Evolutionary conservation across 768 basidiomycete species (phyloP), one percentile per base, ranked within the genome.

Genomic region (Chiua virens): DNA sequence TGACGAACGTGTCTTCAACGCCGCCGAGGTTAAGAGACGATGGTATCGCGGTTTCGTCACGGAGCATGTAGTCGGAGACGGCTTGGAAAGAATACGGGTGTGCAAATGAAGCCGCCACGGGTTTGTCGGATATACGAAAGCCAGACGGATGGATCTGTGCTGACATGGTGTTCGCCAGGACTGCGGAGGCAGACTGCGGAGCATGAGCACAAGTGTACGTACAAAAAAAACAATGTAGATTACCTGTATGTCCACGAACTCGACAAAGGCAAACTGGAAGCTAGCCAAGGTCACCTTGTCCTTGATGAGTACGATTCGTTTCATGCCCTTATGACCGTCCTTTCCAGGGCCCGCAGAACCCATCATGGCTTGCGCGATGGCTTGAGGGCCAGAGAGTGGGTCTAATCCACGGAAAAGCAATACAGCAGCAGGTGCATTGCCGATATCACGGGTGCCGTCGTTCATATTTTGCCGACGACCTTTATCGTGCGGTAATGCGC

Each of bases 381-480:
- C 92, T 59, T 93, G 88, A 42, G 89, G 91, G 17, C 87, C 86
- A 35, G 92, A 93, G 21, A 91, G 76, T 14, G 87, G 83, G 66
- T 98, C 96, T 28, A 99, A 77, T 15, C 92, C 92, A 38, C 96
- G 86, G 64, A 99, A 87, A 14, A 99, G 79, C 14, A 99, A 74
- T 15, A 98, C 85, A 20, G 92, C 79, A 23, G 81, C 80, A 58
- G 89, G 89, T 2, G 88, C 72, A 56, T 89, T 90, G 54, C 92
- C 96, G 62, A 98, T 96, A 72, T 99, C 96, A 47, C 94, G 81
- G 47, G 92, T 98, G 3, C 97, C 97, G 61, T 99, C 97, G 63
- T 96, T 98, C 68, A 77, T 66, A 49, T 85, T 83, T 48, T 82
- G 82, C 57, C 82, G 78, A 43, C 82, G 79, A 11, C 82, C 79